These are phyloP conservation scores for Pterulicium gracile DNA, from an alignment of 1,284 basidiomycete species.

Conservation along the genomic window DNA sequence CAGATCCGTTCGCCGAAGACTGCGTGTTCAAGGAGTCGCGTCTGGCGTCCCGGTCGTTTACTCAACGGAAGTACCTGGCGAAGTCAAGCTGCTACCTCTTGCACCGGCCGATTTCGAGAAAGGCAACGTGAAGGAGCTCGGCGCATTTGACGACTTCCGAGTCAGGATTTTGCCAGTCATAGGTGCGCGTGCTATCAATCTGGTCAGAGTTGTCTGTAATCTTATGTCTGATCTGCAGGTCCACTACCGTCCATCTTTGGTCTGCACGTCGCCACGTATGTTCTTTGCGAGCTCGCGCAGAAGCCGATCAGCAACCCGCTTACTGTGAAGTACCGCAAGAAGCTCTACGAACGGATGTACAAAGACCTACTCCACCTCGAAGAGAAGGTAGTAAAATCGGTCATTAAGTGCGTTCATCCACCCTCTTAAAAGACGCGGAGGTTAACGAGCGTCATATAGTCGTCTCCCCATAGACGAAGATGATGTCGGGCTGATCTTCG, in stretches of 20 bases:
- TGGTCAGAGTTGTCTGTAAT: neutral
- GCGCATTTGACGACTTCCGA: conserved; percentile 89
- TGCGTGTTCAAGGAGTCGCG: conserved; percentile 60
- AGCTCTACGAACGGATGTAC: conserved; percentile 76
- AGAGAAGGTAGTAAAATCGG: conserved; percentile 45
- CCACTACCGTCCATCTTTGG: conserved; percentile 86
- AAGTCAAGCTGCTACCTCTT: conserved; percentile 83
- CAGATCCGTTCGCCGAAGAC: conserved; percentile 74
- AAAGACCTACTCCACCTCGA: conserved; percentile 69
- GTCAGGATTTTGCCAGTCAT: conserved; percentile 85
- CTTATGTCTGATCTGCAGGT: conserved; percentile 26
- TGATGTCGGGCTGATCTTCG: conserved; percentile 76
- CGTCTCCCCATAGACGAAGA: conserved; percentile 71
- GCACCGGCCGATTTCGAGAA: conserved; percentile 89
- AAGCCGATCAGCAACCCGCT: conserved; percentile 77
- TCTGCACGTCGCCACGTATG: conserved; percentile 78
- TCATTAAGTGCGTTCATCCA: conserved; percentile 32
- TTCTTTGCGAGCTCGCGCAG: conserved; percentile 74
- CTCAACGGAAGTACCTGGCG: conserved; percentile 86
- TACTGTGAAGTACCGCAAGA: conserved; percentile 75
- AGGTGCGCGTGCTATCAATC: conserved; percentile 29
- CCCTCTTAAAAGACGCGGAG: conserved; percentile 1
- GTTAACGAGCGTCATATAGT: conserved; percentile 24
- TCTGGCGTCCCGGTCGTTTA: conserved; percentile 90
- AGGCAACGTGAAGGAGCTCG: conserved; percentile 85